Percentiles rank a stretch among this genome's conserved stretches.
These are phyloP conservation scores for Actinomucor elegans DNA, from an alignment of 371 early-diverging fungal genomes.

Conservation along the genomic window DNA sequence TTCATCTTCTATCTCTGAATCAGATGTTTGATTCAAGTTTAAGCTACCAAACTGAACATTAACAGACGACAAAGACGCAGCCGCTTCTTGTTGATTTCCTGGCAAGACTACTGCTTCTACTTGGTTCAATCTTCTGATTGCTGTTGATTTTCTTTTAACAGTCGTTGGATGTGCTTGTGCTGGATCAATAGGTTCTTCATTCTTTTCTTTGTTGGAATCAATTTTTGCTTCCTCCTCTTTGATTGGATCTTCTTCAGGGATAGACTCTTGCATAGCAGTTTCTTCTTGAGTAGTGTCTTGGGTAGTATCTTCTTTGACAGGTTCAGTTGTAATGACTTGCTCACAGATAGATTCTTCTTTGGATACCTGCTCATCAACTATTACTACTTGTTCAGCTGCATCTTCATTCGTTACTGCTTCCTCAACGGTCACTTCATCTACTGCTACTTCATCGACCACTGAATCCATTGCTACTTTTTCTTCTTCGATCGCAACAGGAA, in stretches of 20 bases:
- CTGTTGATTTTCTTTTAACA: constrained; percentile 1
- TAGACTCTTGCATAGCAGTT: not conserved
- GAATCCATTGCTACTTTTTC: not conserved
- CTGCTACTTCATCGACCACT: too few species aligned
- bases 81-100: constrained; percentile 4
- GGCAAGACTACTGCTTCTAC: constrained; percentile 26
- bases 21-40: not conserved
- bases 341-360: too few species aligned
- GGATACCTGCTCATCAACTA: not conserved
- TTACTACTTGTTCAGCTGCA: not conserved
- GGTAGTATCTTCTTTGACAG: not conserved
- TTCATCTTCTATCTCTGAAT: not conserved
- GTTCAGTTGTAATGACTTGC: too few species aligned
- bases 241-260: not conserved
- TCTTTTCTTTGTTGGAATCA: not conserved
- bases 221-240: too few species aligned
- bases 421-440: not conserved
- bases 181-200: not conserved
- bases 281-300: not conserved
- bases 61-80: constrained; percentile 1
- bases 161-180: not conserved
- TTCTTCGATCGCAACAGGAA: not conserved
- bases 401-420: not conserved
- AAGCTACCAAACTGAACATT: constrained; percentile 31
- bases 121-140: constrained; percentile 21